Base-by-base conservation (phyloP, 495 filamentous ascomycete genomes). In the Annulohypoxylon bovei region DNA sequence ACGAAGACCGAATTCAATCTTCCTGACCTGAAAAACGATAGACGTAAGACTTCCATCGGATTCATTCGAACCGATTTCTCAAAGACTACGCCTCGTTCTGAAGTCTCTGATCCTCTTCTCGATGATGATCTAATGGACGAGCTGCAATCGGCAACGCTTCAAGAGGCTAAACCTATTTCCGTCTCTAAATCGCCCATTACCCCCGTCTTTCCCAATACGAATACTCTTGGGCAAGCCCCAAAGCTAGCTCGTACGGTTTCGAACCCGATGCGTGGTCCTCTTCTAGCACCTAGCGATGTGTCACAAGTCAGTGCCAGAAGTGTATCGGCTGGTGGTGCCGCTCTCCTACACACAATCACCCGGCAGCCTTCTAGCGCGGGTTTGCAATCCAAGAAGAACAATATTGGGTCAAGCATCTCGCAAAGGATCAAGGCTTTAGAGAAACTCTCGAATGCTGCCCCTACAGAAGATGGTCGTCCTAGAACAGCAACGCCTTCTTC, bases 71-170 rank as follows among this genome's bases (percentile, higher is more conserved):
- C 84, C 4, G 79, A 82, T 52, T 39, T 85, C 4, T 39, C 63
- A 7, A 78, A 76, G 42, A 88, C 86, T 22, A 82, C 79, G 25
- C 82, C 87, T 23, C 83, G 84, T 67, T 88, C 89, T 2, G 85
- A 90, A 67, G 87, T 88, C 18, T 64, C 70, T 18, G 71, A 87
- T 89, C 71, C 86, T 90, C 61, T 85, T 87, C 30, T 94, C 6
- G 92, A 96, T 77, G 93, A 97, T 78, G 92, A 90, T 32, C 90
- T 97, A 70, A 91, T 97, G 88, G 91, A 95, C 63, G 93, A 97
- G 82, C 82, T 97, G 55, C 91, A 91, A 68, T 91, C 88, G 35
- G 93, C 93, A 32, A 93, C 89, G 2, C 80, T 97, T 16, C 88
- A 97, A 75, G 87, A 97, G 80, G 93, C 94, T 23, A 91, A 91